A percentile compares a stretch with the other conserved stretches of the same genome.
Conservation (phyloP, 1,284 basidiomycete genomes). For the Apiotrichum siamense region DNA sequence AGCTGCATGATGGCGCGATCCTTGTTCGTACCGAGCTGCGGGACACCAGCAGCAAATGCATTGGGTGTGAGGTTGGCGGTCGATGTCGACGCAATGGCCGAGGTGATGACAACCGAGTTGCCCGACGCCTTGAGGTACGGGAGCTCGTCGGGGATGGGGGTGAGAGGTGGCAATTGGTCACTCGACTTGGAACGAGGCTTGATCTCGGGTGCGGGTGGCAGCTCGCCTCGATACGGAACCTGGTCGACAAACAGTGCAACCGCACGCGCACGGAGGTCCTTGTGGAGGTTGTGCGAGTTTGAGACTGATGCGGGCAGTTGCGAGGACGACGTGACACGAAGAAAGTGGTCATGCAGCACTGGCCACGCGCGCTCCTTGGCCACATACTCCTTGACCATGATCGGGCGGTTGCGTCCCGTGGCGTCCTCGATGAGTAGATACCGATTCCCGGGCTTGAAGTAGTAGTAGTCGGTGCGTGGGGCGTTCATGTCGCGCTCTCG, state of each 20-base stretch:
- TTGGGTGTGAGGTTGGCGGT: slow-evolving; percentile 41
- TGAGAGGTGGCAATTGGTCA: slow-evolving; percentile 19
- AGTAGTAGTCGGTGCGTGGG: slow-evolving; percentile 77
- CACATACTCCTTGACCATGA: slow-evolving; percentile 54
- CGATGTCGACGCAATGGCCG: slow-evolving; percentile 80
- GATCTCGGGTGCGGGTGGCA: slow-evolving; percentile 26
- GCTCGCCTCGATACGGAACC: slow-evolving; percentile 31
- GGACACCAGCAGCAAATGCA: slow-evolving; percentile 20
- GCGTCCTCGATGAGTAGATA: slow-evolving; percentile 91
- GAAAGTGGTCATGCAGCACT: slow-evolving; percentile 48
- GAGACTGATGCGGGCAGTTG: slow-evolving; percentile 18
- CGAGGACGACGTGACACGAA: slow-evolving; percentile 32
- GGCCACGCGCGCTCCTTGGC: slow-evolving; percentile 52
- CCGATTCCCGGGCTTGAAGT: slow-evolving; percentile 71
- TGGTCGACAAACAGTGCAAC: slow-evolving; percentile 38
- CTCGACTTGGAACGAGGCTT: slow-evolving; percentile 30
- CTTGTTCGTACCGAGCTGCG: slow-evolving; percentile 28
- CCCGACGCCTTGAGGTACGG: slow-evolving; percentile 77
- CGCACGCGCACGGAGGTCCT: slow-evolving; percentile 37
- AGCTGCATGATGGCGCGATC: slow-evolving; percentile 44
- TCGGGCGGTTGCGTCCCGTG: slow-evolving; percentile 59
- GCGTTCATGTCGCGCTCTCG: slow-evolving; percentile 85
- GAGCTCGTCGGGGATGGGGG: slow-evolving; percentile 27
- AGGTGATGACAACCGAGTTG: slow-evolving; percentile 89
- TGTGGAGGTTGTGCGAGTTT: slow-evolving; percentile 8